Conservation (phyloP, 148 eudicot species). For the Amaranthus hypochondriacus region DNA sequence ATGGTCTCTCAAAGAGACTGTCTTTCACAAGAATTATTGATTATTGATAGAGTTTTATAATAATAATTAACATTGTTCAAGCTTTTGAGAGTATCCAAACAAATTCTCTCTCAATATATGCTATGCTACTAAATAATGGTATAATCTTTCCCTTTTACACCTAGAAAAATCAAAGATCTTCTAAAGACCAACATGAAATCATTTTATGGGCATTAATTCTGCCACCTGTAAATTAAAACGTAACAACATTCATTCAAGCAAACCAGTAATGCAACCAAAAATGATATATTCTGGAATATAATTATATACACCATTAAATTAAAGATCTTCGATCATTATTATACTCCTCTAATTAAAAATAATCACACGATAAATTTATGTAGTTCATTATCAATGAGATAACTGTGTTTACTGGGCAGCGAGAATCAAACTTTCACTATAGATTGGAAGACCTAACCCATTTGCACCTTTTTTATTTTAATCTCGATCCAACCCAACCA, state of each 20-base stretch:
- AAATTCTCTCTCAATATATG: neutral
- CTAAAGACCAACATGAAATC: neutral
- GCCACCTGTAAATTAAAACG: conserved; percentile 8
- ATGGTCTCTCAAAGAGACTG: no score
- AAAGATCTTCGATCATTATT: no score
- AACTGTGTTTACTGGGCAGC: no score
- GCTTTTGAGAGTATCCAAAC: neutral
- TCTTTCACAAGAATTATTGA: no score
- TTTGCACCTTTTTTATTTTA: no score
- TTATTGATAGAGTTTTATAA: no score
- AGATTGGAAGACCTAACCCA: no score
- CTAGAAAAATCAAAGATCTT: neutral
- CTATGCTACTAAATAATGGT: neutral
- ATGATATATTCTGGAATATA: neutral
- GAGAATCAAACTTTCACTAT: no score
- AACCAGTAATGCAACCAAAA: neutral
- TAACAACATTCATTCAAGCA: neutral
- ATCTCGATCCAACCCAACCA: no score
- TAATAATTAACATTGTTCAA: neutral
- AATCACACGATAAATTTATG: neutral
- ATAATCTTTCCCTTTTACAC: neutral
- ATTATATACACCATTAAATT: neutral
- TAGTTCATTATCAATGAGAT: no score
- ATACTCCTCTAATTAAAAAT: neutral
- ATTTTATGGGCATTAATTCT: neutral